Conservation (phyloP, 192 early-diverging fungal genomes). For the Jimgerdemannia lactiflua region DNA sequence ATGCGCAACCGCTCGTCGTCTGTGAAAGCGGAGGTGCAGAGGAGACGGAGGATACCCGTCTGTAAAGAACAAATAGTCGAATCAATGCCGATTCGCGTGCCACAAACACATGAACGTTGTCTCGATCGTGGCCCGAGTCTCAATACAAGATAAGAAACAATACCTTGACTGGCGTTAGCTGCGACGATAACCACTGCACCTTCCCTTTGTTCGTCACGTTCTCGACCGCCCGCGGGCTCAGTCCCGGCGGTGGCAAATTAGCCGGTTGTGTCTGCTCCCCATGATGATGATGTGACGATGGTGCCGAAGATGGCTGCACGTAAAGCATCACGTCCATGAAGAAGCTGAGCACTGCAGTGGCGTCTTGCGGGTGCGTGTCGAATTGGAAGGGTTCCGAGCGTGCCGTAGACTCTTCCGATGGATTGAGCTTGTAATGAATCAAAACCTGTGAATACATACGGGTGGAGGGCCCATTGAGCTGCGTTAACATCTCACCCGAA, state of each 20-base stretch:
- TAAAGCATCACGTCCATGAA: constrained; percentile 71
- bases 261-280: background rate
- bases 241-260: constrained; percentile 44
- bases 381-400: constrained; percentile 58
- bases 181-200: constrained; percentile 53
- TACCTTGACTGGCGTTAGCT: constrained; percentile 29
- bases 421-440: constrained; percentile 35
- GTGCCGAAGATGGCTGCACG: constrained; percentile 16
- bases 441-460: constrained; percentile 22
- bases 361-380: constrained; percentile 45
- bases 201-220: constrained; percentile 74
- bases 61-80: constrained; percentile 30
- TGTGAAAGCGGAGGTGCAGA: constrained; percentile 28
- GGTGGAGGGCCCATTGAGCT: no score
- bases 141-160: background rate
- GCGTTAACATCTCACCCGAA: constrained; percentile 17
- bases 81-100: no score
- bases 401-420: constrained; percentile 31
- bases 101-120: no score
- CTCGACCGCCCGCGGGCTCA: constrained; percentile 48
- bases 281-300: constrained; percentile 11
- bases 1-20: constrained; percentile 59
- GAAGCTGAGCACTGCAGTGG: constrained; percentile 46
- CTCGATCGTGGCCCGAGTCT: no score
- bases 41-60: constrained; percentile 41